Evolutionary conservation across 192 early-diverging fungal species (phyloP).

Genomic region (Diversispora epigaea): DNA sequence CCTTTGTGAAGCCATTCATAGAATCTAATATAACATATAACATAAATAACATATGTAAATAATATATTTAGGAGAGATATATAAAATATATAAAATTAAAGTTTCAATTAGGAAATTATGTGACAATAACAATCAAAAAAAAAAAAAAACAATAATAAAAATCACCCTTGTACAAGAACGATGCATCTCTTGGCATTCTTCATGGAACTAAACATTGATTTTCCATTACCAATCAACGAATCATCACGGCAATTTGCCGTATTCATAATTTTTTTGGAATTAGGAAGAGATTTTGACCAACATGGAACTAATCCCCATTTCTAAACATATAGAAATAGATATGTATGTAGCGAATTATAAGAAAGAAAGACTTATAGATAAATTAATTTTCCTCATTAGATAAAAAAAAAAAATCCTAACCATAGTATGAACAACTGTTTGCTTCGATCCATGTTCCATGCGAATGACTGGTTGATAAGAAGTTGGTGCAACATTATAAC

Average conservation of each 20-base stretch:
- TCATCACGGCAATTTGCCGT: conserved; percentile 59
- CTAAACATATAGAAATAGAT: conserved; percentile 20
- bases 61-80: no score
- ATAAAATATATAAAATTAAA: conserved; percentile 1
- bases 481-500: conserved; percentile 53
- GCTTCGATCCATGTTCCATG: conserved; percentile 24
- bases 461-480: conserved; percentile 47
- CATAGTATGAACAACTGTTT: conserved; percentile 47
- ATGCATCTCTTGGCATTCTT: conserved; percentile 55
- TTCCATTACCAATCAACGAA: conserved; percentile 43
- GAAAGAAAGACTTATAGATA: background rate
- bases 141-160: background rate
- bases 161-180: conserved; percentile 53
- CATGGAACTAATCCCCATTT: conserved; percentile 57
- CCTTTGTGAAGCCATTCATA: conserved; percentile 57
- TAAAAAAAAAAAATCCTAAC: conserved; percentile 28
- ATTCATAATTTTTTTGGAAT: conserved; percentile 37
- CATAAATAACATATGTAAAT: no score
- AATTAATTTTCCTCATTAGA: background rate
- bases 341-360: background rate
- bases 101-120: background rate
- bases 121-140: background rate
- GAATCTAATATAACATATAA: conserved; percentile 39
- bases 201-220: conserved; percentile 49
- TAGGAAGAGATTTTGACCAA: conserved; percentile 41